A percentile compares a stretch with the other conserved stretches of the same genome.
phyloP scores from a whole-genome alignment of 768 basidiomycete species.

The Jaapia argillacea region DNA sequence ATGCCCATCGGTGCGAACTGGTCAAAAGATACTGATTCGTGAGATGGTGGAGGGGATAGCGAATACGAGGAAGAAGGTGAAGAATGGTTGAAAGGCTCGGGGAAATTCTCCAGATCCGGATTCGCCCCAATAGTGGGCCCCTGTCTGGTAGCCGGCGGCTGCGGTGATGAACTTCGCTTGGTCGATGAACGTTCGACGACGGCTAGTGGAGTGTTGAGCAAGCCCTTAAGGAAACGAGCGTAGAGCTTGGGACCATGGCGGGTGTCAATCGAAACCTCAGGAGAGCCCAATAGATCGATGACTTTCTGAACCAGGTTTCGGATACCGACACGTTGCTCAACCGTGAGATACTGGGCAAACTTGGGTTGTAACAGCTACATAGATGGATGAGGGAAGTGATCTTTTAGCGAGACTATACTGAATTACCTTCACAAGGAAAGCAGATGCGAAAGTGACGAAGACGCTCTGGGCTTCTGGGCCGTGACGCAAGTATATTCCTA shows the following conservation, averaged over 20 bases:
- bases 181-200: not conserved
- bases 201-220: slow-evolving; percentile 40
- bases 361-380: slow-evolving; percentile 67
- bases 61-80: not conserved
- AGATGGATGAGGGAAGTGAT: not conserved
- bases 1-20: not conserved
- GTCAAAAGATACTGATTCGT: not conserved
- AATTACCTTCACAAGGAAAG: slow-evolving; percentile 71
- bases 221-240: slow-evolving; percentile 65
- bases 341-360: slow-evolving; percentile 50
- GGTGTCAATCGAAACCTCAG: slow-evolving; percentile 70
- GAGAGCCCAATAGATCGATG: slow-evolving; percentile 55
- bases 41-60: not conserved
- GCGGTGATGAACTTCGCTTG: not conserved
- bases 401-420: not conserved
- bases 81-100: not conserved
- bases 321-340: slow-evolving; percentile 52
- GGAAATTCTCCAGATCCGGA: not conserved
- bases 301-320: slow-evolving; percentile 53
- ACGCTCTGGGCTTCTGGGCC: slow-evolving; percentile 76
- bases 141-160: not conserved
- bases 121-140: not conserved
- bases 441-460: slow-evolving; percentile 71
- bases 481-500: slow-evolving; percentile 52
- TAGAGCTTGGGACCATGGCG: slow-evolving; percentile 76